A percentile compares a stretch with the other conserved stretches of the same genome.
These are phyloP conservation scores for Solanum paucissectum DNA, from an alignment of 257 asterid genomes.

Conservation along the genomic window DNA sequence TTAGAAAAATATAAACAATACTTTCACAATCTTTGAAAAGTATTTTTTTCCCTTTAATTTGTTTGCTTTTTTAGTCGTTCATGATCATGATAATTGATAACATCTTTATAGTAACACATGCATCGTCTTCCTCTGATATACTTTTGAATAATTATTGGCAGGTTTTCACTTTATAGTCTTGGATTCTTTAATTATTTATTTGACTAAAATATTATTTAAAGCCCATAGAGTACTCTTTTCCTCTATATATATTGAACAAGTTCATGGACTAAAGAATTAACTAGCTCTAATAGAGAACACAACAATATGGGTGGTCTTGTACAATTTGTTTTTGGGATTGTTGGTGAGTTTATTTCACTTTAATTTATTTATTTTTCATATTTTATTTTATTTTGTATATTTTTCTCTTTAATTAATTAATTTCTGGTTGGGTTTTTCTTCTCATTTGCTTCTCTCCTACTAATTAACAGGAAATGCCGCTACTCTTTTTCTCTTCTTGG, in stretches of 20 bases:
- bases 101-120: not conserved
- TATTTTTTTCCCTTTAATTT: not conserved
- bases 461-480: constrained; percentile 49
- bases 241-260: not conserved
- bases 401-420: not conserved
- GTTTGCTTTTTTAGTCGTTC: not conserved
- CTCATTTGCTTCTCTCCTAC: not conserved
- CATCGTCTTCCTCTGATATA: not conserved
- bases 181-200: not conserved
- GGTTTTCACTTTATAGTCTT: not conserved
- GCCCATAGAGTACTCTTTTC: not conserved
- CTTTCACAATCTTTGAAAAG: not conserved
- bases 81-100: not conserved
- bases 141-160: not conserved
- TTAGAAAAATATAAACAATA: not conserved
- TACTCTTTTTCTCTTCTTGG: constrained; percentile 74
- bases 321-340: constrained; percentile 55
- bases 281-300: not conserved
- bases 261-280: not conserved
- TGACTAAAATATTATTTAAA: not conserved
- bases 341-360: constrained; percentile 24
- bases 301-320: constrained; percentile 11
- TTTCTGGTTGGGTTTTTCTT: not conserved
- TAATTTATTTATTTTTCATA: not conserved
- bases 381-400: not conserved